A percentile compares a stretch with the other conserved stretches of the same genome.
phyloP scores from a whole-genome alignment of 805 yeast genomes.

The Metschnikowia aberdeeniae region DNA sequence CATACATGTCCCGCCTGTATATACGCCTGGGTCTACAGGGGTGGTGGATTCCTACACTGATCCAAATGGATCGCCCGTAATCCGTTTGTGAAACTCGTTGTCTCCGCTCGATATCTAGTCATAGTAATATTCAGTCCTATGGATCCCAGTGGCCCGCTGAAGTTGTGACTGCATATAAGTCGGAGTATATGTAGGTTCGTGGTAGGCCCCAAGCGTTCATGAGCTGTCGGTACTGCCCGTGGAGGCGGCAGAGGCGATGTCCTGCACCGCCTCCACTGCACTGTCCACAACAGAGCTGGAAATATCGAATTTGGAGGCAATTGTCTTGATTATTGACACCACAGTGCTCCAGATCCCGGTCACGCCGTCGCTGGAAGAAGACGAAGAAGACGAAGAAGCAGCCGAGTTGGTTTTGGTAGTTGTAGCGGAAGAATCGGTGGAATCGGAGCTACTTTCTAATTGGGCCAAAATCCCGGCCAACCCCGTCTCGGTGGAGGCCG shows the following conservation, averaged over 20 bases:
- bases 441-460: neutral
- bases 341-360: neutral
- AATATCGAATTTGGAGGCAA: neutral
- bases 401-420: neutral
- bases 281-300: neutral
- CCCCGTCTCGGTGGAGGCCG: neutral
- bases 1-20: too few species aligned
- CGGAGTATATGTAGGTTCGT: too few species aligned
- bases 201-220: too few species aligned
- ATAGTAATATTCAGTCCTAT: too few species aligned
- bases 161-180: too few species aligned
- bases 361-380: neutral
- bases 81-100: too few species aligned
- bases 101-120: too few species aligned
- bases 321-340: neutral
- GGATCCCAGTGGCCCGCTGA: too few species aligned
- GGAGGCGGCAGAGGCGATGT: neutral
- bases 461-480: neutral
- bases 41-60: too few species aligned
- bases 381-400: neutral
- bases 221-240: neutral
- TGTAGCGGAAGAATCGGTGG: neutral
- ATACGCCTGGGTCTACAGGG: too few species aligned
- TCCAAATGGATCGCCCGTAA: too few species aligned
- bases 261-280: slow-evolving; percentile 1